A percentile compares a stretch with the other conserved stretches of the same genome.
phyloP scores from a whole-genome alignment of 202 grass and related monocot genomes.

The Cymbopogon flexuosus region DNA sequence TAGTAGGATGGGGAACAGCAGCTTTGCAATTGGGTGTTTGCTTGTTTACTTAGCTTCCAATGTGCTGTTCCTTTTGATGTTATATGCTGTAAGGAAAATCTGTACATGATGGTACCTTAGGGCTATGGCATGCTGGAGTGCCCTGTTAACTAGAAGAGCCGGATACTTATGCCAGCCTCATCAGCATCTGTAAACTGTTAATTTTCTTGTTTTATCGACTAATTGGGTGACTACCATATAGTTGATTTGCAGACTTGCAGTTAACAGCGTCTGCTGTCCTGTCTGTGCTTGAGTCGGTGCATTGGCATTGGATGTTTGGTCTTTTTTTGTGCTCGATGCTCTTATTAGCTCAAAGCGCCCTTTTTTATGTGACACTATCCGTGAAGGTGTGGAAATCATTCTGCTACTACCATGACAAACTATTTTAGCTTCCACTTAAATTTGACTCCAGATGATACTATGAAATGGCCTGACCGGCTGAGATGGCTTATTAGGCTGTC shows the following conservation, averaged over 20 bases:
- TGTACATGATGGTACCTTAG: constrained; percentile 24
- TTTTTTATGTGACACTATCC: not conserved
- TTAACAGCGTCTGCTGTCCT: not conserved
- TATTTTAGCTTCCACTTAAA: too few relatives aligned
- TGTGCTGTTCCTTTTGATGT: constrained; percentile 28
- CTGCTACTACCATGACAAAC: too few relatives aligned
- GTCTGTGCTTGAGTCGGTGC: not conserved
- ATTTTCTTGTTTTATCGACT: constrained; percentile 32
- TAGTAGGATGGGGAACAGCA: constrained; percentile 45
- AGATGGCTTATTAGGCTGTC: too few relatives aligned
- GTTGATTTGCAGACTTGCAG: not conserved
- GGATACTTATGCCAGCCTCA: constrained; percentile 10
- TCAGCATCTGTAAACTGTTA: constrained; percentile 27
- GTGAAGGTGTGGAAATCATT: not conserved
- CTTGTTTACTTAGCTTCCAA: constrained; percentile 38
- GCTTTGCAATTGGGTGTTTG: constrained; percentile 28
- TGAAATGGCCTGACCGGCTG: too few relatives aligned
- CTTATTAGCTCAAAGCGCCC: not conserved
- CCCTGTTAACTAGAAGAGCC: constrained; percentile 23
- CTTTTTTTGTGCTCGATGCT: not conserved
- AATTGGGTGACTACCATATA: constrained; percentile 8
- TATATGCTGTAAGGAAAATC: constrained; percentile 32
- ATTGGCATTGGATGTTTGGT: not conserved
- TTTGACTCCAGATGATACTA: too few relatives aligned
- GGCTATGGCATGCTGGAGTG: constrained; percentile 26